Conservation (phyloP, 106 monocot species). For the Phalaenopsis aphrodite region DNA sequence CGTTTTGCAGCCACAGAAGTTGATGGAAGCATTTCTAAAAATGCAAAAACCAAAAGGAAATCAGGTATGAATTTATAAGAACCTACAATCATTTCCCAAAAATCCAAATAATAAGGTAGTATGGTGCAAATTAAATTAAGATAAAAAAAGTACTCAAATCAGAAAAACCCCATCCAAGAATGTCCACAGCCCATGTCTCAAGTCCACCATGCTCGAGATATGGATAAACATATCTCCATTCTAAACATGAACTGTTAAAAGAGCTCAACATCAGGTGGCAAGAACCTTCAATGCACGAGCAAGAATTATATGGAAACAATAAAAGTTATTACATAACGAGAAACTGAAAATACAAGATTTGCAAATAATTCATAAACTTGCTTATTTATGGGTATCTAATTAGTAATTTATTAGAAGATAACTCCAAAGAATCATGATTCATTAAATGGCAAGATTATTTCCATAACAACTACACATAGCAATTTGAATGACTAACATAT, state of each 20-base stretch:
- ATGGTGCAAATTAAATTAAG: not conserved
- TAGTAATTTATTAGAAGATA: not conserved
- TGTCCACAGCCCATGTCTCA: slow-evolving; percentile 92
- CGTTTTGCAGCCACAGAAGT: slow-evolving; percentile 70
- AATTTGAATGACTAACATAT: not conserved
- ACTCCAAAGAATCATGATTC: not conserved
- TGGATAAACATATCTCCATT: slow-evolving; percentile 89
- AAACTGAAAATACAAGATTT: not conserved
- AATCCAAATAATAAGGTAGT: not conserved
- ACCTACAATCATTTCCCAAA: not conserved
- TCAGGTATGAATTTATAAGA: not conserved
- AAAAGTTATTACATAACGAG: not conserved
- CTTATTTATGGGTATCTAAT: too few species aligned
- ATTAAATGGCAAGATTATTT: not conserved
- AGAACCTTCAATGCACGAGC: not conserved
- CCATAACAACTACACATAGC: not conserved
- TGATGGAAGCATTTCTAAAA: slow-evolving; percentile 41
- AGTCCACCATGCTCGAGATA: slow-evolving; percentile 74
- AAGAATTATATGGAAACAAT: not conserved
- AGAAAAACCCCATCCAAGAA: slow-evolving; percentile 99
- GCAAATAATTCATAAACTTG: too few species aligned
- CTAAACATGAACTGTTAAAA: slow-evolving; percentile 77
- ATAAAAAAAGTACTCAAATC: slow-evolving; percentile 54
- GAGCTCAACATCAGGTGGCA: slow-evolving; percentile 3
- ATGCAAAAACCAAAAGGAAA: slow-evolving; percentile 3